Evolutionary conservation across 768 basidiomycete species (phyloP), one percentile per base, ranked within the genome.

Genomic region (Tricholoma terreum): DNA sequence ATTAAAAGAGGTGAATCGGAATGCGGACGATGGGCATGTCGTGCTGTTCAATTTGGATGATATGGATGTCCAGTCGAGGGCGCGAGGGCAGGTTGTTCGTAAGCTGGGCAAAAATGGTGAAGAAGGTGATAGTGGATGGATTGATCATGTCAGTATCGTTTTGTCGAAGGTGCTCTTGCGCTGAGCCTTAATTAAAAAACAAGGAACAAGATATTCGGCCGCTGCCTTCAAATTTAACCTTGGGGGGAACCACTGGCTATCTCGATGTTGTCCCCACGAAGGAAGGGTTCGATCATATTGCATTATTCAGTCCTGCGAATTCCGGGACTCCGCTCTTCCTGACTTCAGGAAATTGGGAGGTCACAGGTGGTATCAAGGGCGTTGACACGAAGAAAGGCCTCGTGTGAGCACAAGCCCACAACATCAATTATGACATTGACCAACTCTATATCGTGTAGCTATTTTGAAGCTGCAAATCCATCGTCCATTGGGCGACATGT

Each of bases 61-160:
- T 19, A 62, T 61, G 21, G 67, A 66, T 49, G 61, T 63, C 7
- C 53, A 61, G 6, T 59, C 65, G 1, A 72, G 72, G 45, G 71
- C 72, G 10, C 65, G 63, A 31, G 85, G 86, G 6, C 67, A 62
- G 46, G 84, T 92, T 12, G 89, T 93, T 7, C 77, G 96, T 56
- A 86, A 78, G 58, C 77, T 96, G 9, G 96, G 94, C 4, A 81
- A 84, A 67, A 67, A 86, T 34, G 96, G 92, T 6, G 95, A 94
- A 64, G 81, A 96, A 66, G 89, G 86, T 0, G 96, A 97, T 66
- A 84, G 85, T 35, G 97, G 97, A 1, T 99, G 97, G 97, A 93
- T 98, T 59, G 92, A 98, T 51, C 75, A 83, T 58, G 94, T 92
- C 10, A 49, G 46, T 49, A 49, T 31, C n/a, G 2, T 3, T 31